Percentiles rank a stretch among this genome's conserved stretches.
These are phyloP conservation scores for Boeremia lycopersici DNA, from an alignment of 2,329 filamentous ascomycete genomes.

Conservation along the genomic window DNA sequence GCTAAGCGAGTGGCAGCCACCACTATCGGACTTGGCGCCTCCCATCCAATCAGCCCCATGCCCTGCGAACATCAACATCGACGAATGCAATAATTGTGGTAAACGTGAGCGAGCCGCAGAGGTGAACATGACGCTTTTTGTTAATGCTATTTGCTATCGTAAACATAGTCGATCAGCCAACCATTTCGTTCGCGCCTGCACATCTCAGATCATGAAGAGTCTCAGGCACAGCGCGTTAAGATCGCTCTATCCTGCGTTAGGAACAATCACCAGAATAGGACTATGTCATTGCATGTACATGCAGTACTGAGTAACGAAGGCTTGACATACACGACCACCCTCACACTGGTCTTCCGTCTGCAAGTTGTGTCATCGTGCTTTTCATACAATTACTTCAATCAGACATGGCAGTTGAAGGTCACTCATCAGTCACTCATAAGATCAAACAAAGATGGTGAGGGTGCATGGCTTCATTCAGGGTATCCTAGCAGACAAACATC, in stretches of 20 bases:
- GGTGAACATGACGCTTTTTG: too few relatives aligned
- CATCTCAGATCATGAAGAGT: background rate
- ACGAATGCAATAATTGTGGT: background rate
- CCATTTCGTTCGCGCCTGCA: background rate
- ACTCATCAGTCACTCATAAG: background rate
- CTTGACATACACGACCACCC: too few relatives aligned
- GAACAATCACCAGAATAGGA: background rate
- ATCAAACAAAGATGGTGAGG: conserved; percentile 15
- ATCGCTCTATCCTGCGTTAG: background rate
- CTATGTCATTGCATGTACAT: too few relatives aligned
- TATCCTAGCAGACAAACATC: conserved; percentile 34
- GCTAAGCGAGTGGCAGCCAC: conserved; percentile 9
- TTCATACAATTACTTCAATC: background rate
- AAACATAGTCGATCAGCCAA: too few relatives aligned
- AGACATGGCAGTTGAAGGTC: background rate
- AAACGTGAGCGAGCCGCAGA: background rate
- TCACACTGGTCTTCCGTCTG: too few relatives aligned
- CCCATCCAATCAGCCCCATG: conserved; percentile 4
- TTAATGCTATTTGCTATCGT: too few relatives aligned
- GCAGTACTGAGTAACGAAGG: too few relatives aligned
- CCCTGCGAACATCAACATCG: conserved; percentile 3
- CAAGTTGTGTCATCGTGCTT: background rate
- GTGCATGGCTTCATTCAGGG: conserved; percentile 48
- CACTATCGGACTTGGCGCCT: conserved; percentile 1
- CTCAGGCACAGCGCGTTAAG: background rate